A percentile compares a stretch with the other conserved stretches of the same genome.
Evolutionary conservation across 1,284 basidiomycete species (phyloP).

Genomic region (Moesziomyces sp.): DNA sequence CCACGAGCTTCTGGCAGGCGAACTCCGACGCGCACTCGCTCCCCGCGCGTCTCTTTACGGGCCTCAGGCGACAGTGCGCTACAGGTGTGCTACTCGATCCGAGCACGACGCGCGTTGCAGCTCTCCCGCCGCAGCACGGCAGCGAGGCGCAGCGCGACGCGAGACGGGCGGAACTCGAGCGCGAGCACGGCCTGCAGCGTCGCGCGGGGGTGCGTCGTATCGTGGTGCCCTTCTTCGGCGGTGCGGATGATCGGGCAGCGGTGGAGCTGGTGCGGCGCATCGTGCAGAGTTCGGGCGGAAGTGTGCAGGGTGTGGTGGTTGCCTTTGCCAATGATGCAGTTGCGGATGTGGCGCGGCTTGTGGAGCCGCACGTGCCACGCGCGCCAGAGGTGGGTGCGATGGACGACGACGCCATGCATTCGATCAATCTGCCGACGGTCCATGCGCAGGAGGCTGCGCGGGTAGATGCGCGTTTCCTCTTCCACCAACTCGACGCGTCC

Average conservation of each 20-base stretch:
- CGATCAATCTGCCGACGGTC: constrained; percentile 48
- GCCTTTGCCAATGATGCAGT: constrained; percentile 13
- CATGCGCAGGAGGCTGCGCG: constrained; percentile 37
- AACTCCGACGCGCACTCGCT: constrained; percentile 43
- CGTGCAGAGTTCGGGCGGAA: constrained; percentile 18
- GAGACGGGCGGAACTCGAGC: constrained; percentile 14
- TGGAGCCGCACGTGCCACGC: not conserved
- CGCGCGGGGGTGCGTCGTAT: constrained; percentile 19
- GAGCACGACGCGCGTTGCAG: constrained; percentile 19
- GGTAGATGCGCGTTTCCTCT: constrained; percentile 44
- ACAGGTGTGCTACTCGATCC: constrained; percentile 45
- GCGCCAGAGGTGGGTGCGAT: not conserved
- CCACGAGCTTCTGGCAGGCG: constrained; percentile 34
- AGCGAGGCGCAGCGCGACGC: not conserved
- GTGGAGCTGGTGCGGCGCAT: constrained; percentile 36
- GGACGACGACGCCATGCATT: constrained; percentile 29
- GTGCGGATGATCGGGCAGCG: constrained; percentile 47
- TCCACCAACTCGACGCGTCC: constrained; percentile 28
- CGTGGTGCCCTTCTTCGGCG: constrained; percentile 51
- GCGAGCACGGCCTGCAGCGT: constrained; percentile 17
- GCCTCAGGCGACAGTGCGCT: constrained; percentile 27
- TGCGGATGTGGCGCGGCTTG: not conserved
- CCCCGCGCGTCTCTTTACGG: constrained; percentile 33
- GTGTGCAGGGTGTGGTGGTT: constrained; percentile 42
- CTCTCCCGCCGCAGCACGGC: no score